Conservation (phyloP, 805 yeast species). For the Saturnispora mendoncae region DNA sequence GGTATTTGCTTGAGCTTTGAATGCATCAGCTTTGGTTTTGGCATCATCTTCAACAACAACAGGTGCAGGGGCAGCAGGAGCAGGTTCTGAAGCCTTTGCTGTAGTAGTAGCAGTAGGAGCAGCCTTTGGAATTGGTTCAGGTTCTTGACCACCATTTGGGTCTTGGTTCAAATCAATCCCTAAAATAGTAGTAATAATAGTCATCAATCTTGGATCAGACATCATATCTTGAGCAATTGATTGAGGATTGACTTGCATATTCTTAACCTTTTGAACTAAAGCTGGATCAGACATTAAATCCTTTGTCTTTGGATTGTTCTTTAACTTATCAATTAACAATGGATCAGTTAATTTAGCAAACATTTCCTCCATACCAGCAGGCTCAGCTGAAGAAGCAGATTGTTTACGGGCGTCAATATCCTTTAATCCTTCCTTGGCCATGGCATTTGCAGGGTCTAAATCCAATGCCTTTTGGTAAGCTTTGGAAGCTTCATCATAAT, state of each 20-base stretch:
- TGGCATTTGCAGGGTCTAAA: slow-evolving; percentile 70
- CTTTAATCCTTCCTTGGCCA: slow-evolving; percentile 76
- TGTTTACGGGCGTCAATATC: slow-evolving; percentile 23
- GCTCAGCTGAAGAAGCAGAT: slow-evolving; percentile 25
- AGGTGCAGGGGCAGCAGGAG: slow-evolving; percentile 23
- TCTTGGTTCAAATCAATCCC: slow-evolving; percentile 55
- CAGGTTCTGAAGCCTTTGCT: slow-evolving; percentile 3
- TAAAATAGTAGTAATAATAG: slow-evolving; percentile 73
- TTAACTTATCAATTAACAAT: slow-evolving; percentile 61
- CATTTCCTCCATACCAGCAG: slow-evolving; percentile 57
- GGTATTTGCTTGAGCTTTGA: slow-evolving; percentile 78
- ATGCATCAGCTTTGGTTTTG: slow-evolving; percentile 52
- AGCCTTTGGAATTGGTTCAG: slow-evolving; percentile 26
- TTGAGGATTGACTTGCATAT: slow-evolving; percentile 64
- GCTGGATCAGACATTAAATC: slow-evolving; percentile 82
- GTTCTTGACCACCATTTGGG: slow-evolving; percentile 28
- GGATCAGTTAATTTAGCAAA: slow-evolving; percentile 58
- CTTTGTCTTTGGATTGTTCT: slow-evolving; percentile 77
- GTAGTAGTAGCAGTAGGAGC: slow-evolving; percentile 14
- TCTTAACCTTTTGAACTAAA: slow-evolving; percentile 59
- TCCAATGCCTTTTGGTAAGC: slow-evolving; percentile 73
- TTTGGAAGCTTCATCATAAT: slow-evolving; percentile 62
- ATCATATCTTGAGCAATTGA: slow-evolving; percentile 61
- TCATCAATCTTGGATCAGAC: slow-evolving; percentile 80
- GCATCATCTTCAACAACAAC: slow-evolving; percentile 14